Percentiles rank a stretch among this genome's conserved stretches.
phyloP scores from a whole-genome alignment of 176 grass and related monocot species.

The Saccharum officinarum region DNA sequence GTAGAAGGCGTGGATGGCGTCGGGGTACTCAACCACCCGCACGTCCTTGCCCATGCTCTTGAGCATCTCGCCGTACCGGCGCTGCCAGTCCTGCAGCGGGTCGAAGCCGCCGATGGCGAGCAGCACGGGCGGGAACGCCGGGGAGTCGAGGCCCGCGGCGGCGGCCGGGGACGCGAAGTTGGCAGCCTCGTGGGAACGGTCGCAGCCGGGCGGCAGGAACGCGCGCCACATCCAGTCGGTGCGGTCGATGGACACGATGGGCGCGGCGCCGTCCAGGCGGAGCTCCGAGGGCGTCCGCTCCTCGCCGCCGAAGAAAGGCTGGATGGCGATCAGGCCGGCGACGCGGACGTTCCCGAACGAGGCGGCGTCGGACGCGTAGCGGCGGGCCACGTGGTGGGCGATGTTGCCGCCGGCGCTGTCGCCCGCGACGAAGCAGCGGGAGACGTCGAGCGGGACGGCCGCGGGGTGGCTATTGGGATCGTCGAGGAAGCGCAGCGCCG shows the following conservation, averaged over 20 bases:
- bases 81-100: slow-evolving; percentile 78
- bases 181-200: slow-evolving; percentile 56
- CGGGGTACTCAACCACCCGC: slow-evolving; percentile 60
- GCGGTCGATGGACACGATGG: slow-evolving; percentile 48
- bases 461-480: slow-evolving; percentile 20
- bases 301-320: slow-evolving; percentile 91
- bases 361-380: slow-evolving; percentile 18
- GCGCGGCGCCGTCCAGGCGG: slow-evolving; percentile 40
- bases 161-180: not conserved
- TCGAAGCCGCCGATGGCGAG: slow-evolving; percentile 65
- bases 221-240: slow-evolving; percentile 88
- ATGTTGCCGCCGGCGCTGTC: slow-evolving; percentile 86
- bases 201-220: slow-evolving; percentile 65
- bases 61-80: slow-evolving; percentile 53
- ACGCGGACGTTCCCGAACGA: slow-evolving; percentile 42
- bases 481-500: slow-evolving; percentile 72
- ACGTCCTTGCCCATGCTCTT: slow-evolving; percentile 36
- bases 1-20: slow-evolving; percentile 83
- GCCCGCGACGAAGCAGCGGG: slow-evolving; percentile 71
- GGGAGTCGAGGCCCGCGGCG: slow-evolving; percentile 10
- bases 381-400: slow-evolving; percentile 64
- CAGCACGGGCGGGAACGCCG: slow-evolving; percentile 49
- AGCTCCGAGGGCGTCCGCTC: slow-evolving; percentile 67
- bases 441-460: slow-evolving; percentile 21
- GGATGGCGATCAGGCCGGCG: slow-evolving; percentile 56